phyloP scores from a whole-genome alignment of 768 basidiomycete genomes.

The Amanita jacksonii region DNA sequence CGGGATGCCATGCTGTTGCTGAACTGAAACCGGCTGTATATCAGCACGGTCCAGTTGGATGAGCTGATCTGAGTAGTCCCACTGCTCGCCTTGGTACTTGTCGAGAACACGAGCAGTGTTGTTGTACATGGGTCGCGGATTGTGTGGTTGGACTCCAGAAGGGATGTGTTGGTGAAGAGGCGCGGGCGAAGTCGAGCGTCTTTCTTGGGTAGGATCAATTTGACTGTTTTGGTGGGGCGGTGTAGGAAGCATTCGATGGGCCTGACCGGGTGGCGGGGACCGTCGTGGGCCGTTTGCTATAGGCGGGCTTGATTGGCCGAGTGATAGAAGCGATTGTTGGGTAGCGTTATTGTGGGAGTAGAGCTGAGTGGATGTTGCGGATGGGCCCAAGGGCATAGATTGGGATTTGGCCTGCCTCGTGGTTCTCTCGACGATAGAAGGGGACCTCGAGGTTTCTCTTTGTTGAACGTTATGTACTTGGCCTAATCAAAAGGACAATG shows the following conservation, averaged over 20 bases:
- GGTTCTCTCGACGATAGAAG: constrained; percentile 38
- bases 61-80: constrained; percentile 62
- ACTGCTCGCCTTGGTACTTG: constrained; percentile 46
- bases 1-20: constrained; percentile 28
- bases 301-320: constrained; percentile 33
- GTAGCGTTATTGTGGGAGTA: constrained; percentile 30
- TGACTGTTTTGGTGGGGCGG: constrained; percentile 26
- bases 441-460: constrained; percentile 41
- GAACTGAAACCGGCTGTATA: constrained; percentile 40
- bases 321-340: constrained; percentile 29
- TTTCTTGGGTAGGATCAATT: no score
- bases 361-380: constrained; percentile 37
- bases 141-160: constrained; percentile 25
- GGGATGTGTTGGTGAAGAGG: no score
- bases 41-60: constrained; percentile 67
- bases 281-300: constrained; percentile 13
- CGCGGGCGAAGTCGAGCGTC: no score
- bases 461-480: constrained; percentile 30
- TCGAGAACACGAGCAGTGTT: constrained; percentile 46
- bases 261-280: constrained; percentile 30
- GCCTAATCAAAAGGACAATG: constrained; percentile 25
- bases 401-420: constrained; percentile 48
- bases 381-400: constrained; percentile 49
- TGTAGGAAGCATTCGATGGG: constrained; percentile 30
- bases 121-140: constrained; percentile 58